Conservation (phyloP, 257 asterid genomes). For the Prunella vulgaris region DNA sequence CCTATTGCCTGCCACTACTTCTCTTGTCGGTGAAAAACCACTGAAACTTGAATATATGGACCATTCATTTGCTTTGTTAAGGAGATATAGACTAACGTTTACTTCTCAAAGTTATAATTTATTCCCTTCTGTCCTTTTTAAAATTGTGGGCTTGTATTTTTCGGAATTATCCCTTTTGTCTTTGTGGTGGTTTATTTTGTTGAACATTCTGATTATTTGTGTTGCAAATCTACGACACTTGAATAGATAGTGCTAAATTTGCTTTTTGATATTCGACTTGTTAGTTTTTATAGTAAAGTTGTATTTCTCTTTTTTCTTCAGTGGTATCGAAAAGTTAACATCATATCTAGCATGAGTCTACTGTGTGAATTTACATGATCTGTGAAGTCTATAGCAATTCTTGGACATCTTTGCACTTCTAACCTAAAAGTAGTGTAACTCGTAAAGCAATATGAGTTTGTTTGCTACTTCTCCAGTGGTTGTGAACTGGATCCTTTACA, state of each 20-base stretch:
- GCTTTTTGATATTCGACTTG: background rate
- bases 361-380: too few species aligned
- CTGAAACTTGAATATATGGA: background rate
- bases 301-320: background rate
- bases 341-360: too few species aligned
- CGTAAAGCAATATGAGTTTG: too few species aligned
- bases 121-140: background rate
- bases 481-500: too few species aligned
- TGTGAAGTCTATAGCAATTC: too few species aligned
- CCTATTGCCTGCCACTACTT: constrained; percentile 8
- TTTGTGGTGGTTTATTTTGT: background rate
- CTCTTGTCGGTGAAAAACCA: background rate
- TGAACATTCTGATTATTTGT: background rate
- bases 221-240: background rate
- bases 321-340: background rate
- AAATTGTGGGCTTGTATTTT: background rate
- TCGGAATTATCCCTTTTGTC: background rate
- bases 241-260: too few species aligned
- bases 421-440: too few species aligned
- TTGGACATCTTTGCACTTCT: too few species aligned
- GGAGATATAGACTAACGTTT: background rate
- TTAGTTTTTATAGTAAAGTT: background rate
- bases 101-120: background rate
- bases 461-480: too few species aligned
- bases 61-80: background rate